Percentiles rank a stretch among this genome's conserved stretches.
Conservation (phyloP, 2,329 filamentous ascomycete genomes). For the Claviceps pazoutovae region DNA sequence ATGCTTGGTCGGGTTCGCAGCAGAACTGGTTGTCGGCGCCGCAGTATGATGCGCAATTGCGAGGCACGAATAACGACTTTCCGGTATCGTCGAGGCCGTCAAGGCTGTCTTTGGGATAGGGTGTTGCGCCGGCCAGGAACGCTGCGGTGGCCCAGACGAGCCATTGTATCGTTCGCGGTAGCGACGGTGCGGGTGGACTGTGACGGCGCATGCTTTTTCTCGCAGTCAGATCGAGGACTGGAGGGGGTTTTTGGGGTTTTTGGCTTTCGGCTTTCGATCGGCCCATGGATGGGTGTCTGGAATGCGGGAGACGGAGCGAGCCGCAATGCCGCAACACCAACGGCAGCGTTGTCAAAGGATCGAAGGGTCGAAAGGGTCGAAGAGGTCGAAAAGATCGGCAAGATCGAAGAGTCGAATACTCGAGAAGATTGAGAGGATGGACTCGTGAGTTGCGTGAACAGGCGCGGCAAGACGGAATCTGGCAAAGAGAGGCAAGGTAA, state of each 20-base stretch:
- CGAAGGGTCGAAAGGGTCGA: no score
- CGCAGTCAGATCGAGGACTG: no score
- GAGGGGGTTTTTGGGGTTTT: no score
- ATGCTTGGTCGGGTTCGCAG: conserved; percentile 34
- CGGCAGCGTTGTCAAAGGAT: not conserved
- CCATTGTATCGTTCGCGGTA: conserved; percentile 2
- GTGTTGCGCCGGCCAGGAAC: conserved; percentile 24
- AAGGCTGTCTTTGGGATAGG: conserved; percentile 35
- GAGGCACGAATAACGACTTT: conserved; percentile 17
- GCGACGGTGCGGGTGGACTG: conserved; percentile 3
- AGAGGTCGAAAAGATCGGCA: no score
- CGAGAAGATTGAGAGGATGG: no score
- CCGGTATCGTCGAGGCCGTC: conserved; percentile 33
- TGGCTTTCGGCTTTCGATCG: no score
- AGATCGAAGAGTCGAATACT: no score
- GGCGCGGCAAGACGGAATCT: no score
- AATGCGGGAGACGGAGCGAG: conserved; percentile 3
- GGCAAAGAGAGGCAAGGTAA: no score
- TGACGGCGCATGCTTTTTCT: not conserved
- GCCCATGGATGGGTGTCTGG: not conserved
- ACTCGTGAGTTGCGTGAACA: no score
- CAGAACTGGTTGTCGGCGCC: conserved; percentile 42
- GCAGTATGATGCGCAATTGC: conserved; percentile 38
- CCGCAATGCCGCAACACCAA: not conserved
- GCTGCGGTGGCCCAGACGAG: conserved; percentile 23